Conservation (phyloP, 805 yeast species). For the Metschnikowia rubicola region DNA sequence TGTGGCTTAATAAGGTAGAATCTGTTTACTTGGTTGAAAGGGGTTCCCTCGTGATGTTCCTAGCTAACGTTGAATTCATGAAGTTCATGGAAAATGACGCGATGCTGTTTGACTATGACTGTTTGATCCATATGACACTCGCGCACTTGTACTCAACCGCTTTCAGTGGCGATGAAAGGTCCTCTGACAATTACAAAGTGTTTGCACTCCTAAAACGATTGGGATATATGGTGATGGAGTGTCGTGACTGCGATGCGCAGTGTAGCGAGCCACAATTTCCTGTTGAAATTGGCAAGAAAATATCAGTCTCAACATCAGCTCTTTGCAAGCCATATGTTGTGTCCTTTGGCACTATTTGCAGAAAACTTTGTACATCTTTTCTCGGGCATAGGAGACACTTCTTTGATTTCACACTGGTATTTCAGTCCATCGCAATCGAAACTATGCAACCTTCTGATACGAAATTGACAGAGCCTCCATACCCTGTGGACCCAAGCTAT, state of each 20-base stretch:
- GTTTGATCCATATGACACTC: conserved; percentile 45
- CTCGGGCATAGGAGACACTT: conserved; percentile 18
- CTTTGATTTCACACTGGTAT: conserved; percentile 23
- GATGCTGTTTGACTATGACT: conserved; percentile 22
- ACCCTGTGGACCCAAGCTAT: conserved; percentile 14
- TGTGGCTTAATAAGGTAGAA: conserved; percentile 63
- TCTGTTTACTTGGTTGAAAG: conserved; percentile 76
- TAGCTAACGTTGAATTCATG: conserved; percentile 21
- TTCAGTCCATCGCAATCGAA: conserved; percentile 22
- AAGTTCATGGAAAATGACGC: conserved; percentile 20
- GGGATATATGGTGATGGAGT: conserved; percentile 59
- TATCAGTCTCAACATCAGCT: too few species aligned
- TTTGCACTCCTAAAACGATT: conserved; percentile 71
- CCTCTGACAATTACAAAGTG: conserved; percentile 57
- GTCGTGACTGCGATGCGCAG: background rate
- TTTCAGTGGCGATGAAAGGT: conserved; percentile 33
- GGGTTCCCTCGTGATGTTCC: conserved; percentile 47
- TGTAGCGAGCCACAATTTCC: background rate
- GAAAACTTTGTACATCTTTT: background rate
- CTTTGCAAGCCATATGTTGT: background rate
- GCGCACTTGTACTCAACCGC: conserved; percentile 61
- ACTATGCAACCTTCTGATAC: conserved; percentile 12
- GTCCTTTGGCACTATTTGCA: background rate
- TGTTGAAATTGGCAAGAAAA: too few species aligned
- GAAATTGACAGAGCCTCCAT: conserved; percentile 2